Evolutionary conservation across 208 protist species (phyloP).

Genomic region (Vickermania spadyakhi): DNA sequence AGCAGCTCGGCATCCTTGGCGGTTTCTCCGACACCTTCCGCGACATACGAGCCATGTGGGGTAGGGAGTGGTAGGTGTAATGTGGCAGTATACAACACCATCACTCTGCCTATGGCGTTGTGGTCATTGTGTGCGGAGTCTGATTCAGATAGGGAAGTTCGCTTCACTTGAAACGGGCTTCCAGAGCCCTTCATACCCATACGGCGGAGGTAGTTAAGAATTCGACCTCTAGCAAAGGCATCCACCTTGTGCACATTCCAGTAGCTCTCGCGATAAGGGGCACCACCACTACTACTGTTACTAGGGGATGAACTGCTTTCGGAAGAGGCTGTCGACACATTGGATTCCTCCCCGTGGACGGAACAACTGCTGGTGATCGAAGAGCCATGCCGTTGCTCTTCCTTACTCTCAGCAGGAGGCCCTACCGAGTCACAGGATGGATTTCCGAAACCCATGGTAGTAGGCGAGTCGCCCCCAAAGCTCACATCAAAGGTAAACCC

Average conservation of each 20-base stretch:
- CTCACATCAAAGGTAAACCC: too few relatives aligned
- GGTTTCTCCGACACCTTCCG: constrained; percentile 49
- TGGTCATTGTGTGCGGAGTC: neutral
- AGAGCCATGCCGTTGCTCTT: too few relatives aligned
- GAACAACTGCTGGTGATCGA: too few relatives aligned
- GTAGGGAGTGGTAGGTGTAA: constrained; percentile 37
- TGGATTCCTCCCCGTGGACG: too few relatives aligned
- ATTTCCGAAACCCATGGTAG: too few relatives aligned
- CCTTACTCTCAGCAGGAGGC: too few relatives aligned
- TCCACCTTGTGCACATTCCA: constrained; percentile 44
- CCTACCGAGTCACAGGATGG: too few relatives aligned
- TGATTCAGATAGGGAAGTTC: neutral
- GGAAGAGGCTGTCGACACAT: neutral
- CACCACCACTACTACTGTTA: neutral
- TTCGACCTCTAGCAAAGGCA: constrained; percentile 51
- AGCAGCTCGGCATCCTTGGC: constrained; percentile 66
- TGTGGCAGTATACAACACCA: constrained; percentile 21
- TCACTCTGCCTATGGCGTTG: neutral
- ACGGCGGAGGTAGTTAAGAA: constrained; percentile 65
- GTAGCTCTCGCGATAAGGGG: constrained; percentile 6
- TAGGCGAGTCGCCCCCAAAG: too few relatives aligned
- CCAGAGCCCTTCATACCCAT: constrained; percentile 21
- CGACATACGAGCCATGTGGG: constrained; percentile 51
- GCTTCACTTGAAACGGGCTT: neutral
- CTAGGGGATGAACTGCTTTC: neutral